phyloP scores from a whole-genome alignment of 2,329 filamentous ascomycete genomes.

The Fusarium citri region DNA sequence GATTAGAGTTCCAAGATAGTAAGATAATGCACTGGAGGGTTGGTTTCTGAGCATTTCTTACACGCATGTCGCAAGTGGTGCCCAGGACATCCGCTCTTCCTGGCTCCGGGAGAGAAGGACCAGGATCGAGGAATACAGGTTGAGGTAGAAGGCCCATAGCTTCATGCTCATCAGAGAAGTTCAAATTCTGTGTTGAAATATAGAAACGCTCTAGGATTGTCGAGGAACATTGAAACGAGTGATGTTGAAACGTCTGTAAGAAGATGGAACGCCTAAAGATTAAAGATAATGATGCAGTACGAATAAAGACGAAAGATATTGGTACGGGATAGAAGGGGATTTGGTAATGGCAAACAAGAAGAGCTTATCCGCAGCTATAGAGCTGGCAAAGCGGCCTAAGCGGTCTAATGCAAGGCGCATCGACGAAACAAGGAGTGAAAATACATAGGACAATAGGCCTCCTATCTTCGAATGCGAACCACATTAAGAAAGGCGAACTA shows the following conservation, averaged over 20 bases:
- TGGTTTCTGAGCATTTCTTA: neutral
- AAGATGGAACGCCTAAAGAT: neutral
- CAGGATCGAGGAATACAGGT: slow-evolving; percentile 4
- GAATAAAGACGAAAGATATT: neutral
- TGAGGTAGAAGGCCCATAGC: neutral
- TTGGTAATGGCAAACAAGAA: neutral
- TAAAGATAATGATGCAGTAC: neutral
- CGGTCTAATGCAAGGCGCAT: neutral
- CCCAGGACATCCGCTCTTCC: slow-evolving; percentile 1
- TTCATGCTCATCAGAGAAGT: neutral
- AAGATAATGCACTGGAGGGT: neutral
- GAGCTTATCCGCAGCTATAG: neutral
- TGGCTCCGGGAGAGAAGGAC: slow-evolving; percentile 9
- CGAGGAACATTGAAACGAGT: neutral
- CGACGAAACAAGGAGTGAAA: neutral
- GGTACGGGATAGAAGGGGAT: neutral
- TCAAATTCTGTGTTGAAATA: neutral
- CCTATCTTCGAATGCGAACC: neutral
- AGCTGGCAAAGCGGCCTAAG: neutral
- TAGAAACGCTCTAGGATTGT: neutral
- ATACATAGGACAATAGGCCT: neutral
- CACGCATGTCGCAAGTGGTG: neutral
- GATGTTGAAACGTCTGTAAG: neutral
- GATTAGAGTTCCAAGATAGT: neutral
- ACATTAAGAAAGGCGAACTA: neutral